These are phyloP conservation scores for Pythium vanterpoolii DNA, from an alignment of 352 stramenopile genomes.

Conservation along the genomic window DNA sequence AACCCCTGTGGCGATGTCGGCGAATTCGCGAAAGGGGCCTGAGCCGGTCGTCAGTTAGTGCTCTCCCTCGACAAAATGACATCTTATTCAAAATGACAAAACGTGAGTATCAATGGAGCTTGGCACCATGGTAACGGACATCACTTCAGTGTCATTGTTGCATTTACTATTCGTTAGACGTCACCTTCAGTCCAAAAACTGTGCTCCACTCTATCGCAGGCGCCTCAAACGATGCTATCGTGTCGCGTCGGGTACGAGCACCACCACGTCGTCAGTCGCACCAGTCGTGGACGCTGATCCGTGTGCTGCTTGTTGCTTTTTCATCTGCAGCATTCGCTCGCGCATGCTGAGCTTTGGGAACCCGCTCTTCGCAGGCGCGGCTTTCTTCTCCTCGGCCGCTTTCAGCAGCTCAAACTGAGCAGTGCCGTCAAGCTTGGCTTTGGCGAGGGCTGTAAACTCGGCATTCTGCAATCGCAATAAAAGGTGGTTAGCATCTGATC, in stretches of 20 bases:
- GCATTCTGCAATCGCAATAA: conserved; percentile 29
- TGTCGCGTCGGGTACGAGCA: conserved; percentile 8
- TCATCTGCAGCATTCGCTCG: conserved; percentile 30
- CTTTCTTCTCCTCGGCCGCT: conserved; percentile 46
- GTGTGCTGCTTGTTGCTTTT: conserved; percentile 21
- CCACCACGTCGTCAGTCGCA: conserved; percentile 9
- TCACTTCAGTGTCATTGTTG: too few species aligned
- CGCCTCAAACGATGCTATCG: conserved; percentile 20
- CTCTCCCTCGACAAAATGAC: too few species aligned
- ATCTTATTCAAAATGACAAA: too few species aligned
- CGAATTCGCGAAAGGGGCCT: too few species aligned
- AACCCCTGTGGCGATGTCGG: too few species aligned
- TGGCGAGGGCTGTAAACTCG: conserved; percentile 50
- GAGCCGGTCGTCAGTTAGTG: too few species aligned
- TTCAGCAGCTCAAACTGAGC: conserved; percentile 62
- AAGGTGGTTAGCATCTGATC: background rate
- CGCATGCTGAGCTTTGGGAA: conserved; percentile 27
- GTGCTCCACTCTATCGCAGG: too few species aligned
- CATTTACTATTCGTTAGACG: too few species aligned
- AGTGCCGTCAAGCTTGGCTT: conserved; percentile 50
- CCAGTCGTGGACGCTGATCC: background rate
- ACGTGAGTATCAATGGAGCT: too few species aligned
- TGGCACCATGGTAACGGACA: too few species aligned
- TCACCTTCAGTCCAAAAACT: too few species aligned
- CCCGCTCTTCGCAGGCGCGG: conserved; percentile 8